Evolutionary conservation across 805 yeast genomes (phyloP), one percentile per base, ranked within the genome.

Genomic region (Deakozyma indianensis): DNA sequence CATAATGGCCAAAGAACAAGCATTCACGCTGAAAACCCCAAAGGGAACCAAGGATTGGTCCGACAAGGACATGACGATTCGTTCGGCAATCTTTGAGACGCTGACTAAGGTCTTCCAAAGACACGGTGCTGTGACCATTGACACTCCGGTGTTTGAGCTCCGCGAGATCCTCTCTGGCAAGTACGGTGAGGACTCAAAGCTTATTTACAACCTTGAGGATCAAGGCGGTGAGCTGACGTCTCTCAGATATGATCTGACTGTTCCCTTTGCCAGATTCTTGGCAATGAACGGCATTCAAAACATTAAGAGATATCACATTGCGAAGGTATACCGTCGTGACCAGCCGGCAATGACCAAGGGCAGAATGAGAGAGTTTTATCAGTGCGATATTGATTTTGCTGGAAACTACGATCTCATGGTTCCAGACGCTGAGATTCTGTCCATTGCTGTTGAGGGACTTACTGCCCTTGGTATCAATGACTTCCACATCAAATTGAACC

Each of bases 331-430:
- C 68, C 80, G 99, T 70, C 83, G 99, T 67, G 99, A 92, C 63
- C 99, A 92, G 67, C 99, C 99, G 3, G 99, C 99, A 5, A 92
- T 92, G 98, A 90, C 97, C 44, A 92, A 92, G 67, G 99, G 99
- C 50, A 78, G 99, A 67, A 92, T 92, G 98, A 83, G 99, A 75
- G 99, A 92, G 66, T 92, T 92, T 59, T 92, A 92, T 65, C 99
- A 92, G 68, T 92, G 99, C 71, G 99, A 92, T 68, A 84, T 92
- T 57, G 99, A 92, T 64, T 71, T 92, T 58, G 99, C 99, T 21
- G 99, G 99, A 45, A 65, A 63, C 47, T 90, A 83, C 62, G 98
- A 92, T 58, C 58, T 79, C 23, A 92, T 92, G 98, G 92, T 92
- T 42, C 95, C 98, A 22, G 99, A 92, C 62, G 78, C 96, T 5